phyloP scores from a whole-genome alignment of 1,284 basidiomycete species.

The Sanghuangporus weigelae region DNA sequence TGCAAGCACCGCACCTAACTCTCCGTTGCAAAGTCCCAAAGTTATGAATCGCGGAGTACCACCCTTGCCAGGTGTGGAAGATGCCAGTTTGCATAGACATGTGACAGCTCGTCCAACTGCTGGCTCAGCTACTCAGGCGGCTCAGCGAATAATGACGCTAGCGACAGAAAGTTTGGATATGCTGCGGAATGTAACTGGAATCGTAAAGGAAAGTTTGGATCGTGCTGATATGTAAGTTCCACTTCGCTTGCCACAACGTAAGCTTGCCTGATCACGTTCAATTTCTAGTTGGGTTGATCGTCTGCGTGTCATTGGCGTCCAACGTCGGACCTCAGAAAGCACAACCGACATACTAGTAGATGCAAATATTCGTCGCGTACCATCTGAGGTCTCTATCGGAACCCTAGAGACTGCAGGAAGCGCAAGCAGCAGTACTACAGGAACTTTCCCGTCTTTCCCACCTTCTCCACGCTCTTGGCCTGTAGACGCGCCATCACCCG shows the following conservation, averaged over 20 bases:
- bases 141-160: slow-evolving; percentile 76
- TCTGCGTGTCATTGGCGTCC: slow-evolving; percentile 67
- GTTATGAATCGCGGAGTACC: not conserved
- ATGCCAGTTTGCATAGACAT: slow-evolving; percentile 5
- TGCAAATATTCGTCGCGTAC: not conserved
- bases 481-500: slow-evolving; percentile 8
- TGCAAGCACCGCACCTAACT: slow-evolving; percentile 16
- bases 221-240: slow-evolving; percentile 76
- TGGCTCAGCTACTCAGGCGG: slow-evolving; percentile 60
- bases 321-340: slow-evolving; percentile 39
- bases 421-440: slow-evolving; percentile 4
- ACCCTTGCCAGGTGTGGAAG: slow-evolving; percentile 1
- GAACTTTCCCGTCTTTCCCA: slow-evolving; percentile 15
- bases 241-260: not conserved
- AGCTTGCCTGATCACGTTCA: slow-evolving; percentile 12
- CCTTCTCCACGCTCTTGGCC: slow-evolving; percentile 14
- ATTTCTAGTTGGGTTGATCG: slow-evolving; percentile 69
- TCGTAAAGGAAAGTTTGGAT: slow-evolving; percentile 85
- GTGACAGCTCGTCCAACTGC: slow-evolving; percentile 38
- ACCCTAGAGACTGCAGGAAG: not conserved
- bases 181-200: slow-evolving; percentile 80
- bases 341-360: not conserved
- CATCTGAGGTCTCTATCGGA: not conserved
- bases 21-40: slow-evolving; percentile 12
- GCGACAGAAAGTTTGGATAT: slow-evolving; percentile 91